These are phyloP conservation scores for Chlamydomonas incerta DNA, from an alignment of 139 green algal species.

Conservation along the genomic window DNA sequence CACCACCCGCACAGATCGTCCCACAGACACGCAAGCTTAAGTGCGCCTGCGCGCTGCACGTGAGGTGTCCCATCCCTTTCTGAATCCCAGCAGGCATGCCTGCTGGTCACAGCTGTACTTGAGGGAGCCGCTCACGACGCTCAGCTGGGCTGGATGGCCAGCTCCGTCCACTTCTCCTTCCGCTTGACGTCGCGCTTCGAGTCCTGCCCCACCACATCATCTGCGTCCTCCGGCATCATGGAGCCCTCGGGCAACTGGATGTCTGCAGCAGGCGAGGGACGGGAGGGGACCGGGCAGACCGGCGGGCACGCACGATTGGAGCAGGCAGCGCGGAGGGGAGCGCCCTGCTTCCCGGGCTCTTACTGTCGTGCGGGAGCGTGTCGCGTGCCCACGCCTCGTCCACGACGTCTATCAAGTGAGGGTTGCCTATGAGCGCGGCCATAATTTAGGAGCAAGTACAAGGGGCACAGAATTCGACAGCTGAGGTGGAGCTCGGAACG, in stretches of 20 bases:
- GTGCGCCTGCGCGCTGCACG: too few relatives aligned
- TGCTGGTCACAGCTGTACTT: too few relatives aligned
- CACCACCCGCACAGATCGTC: too few relatives aligned
- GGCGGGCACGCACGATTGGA: too few relatives aligned
- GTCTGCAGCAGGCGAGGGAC: background rate
- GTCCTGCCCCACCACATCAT: background rate
- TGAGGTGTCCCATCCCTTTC: too few relatives aligned
- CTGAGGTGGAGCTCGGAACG: too few relatives aligned
- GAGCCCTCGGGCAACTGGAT: constrained; percentile 13
- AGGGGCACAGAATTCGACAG: too few relatives aligned
- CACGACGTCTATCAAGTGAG: constrained; percentile 14
- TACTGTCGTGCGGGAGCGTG: constrained; percentile 35
- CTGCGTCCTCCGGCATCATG: background rate
- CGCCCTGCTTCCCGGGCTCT: background rate
- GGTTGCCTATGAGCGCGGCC: constrained; percentile 1
- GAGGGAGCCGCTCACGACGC: too few relatives aligned
- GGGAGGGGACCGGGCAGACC: too few relatives aligned
- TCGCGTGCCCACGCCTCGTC: constrained; percentile 38
- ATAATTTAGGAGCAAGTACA: too few relatives aligned
- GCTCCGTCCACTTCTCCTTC: constrained; percentile 26
- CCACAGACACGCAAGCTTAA: too few relatives aligned
- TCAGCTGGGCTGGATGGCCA: constrained; percentile 17
- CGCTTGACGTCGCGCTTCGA: background rate
- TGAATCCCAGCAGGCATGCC: too few relatives aligned
- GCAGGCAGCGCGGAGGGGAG: background rate